phyloP scores from a whole-genome alignment of 2,329 filamentous ascomycete genomes.

The Hypoxylon sp. region DNA sequence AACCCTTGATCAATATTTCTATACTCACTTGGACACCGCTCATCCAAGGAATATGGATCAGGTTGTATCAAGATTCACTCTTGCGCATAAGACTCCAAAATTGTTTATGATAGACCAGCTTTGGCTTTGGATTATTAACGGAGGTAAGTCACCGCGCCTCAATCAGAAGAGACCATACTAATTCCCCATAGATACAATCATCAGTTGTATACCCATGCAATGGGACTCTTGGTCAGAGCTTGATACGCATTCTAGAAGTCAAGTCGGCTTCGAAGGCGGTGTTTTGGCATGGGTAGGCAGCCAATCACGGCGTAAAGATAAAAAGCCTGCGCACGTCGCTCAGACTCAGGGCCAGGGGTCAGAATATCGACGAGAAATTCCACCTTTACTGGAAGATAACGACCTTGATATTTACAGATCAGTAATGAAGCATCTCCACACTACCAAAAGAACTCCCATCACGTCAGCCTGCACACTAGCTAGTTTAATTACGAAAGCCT shows the following conservation, averaged over 20 bases:
- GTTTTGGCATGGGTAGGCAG: not conserved
- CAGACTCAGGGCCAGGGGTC: not conserved
- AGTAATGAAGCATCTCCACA: not conserved
- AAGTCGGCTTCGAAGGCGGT: not conserved
- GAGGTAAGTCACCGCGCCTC: not conserved
- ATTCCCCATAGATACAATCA: not conserved
- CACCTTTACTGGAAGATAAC: not conserved
- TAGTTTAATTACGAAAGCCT: not conserved
- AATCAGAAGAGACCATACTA: not conserved
- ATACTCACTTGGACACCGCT: constrained; percentile 4
- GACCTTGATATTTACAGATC: constrained; percentile 1
- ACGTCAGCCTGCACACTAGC: not conserved
- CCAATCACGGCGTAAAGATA: not conserved
- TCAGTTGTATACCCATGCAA: constrained; percentile 6
- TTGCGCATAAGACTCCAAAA: not conserved
- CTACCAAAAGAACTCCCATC: not conserved
- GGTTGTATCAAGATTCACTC: constrained; percentile 6
- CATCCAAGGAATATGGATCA: constrained; percentile 6
- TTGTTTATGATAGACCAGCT: constrained; percentile 15
- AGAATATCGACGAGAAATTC: not conserved
- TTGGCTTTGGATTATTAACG: constrained; percentile 12
- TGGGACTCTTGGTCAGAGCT: not conserved
- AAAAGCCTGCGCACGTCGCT: not conserved
- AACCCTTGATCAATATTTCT: constrained; percentile 16
- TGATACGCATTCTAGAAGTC: not conserved